A percentile compares a stretch with the other conserved stretches of the same genome.
Conservation (phyloP, 441 rosid genomes). For the Francoa sonchifolia region DNA sequence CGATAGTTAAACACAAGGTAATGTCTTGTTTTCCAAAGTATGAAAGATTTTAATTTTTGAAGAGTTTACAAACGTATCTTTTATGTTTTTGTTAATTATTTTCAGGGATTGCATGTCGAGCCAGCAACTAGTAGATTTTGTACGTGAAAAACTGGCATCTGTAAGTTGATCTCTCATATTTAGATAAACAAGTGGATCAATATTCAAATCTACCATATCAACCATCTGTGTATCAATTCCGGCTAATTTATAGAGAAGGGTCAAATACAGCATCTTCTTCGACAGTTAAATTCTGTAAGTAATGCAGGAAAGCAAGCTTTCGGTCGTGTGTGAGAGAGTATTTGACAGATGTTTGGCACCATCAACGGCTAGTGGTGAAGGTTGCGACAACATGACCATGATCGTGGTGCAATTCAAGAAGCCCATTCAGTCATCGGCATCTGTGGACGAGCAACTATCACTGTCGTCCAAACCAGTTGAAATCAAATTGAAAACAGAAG, state of each 20-base stretch:
- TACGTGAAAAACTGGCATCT: slow-evolving; percentile 52
- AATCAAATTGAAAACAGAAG: too few relatives aligned
- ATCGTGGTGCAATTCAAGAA: slow-evolving; percentile 43
- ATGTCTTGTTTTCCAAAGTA: too few relatives aligned
- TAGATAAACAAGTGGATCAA: neutral
- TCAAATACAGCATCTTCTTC: too few relatives aligned
- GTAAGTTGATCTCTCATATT: slow-evolving; percentile 22
- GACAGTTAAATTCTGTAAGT: too few relatives aligned
- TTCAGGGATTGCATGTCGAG: slow-evolving; percentile 98
- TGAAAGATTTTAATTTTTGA: too few relatives aligned
- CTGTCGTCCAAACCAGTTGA: slow-evolving; percentile 5
- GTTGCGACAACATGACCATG: slow-evolving; percentile 61
- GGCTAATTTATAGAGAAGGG: neutral
- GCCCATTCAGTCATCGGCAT: slow-evolving; percentile 11
- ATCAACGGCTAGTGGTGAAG: slow-evolving; percentile 45
- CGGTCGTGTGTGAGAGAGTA: slow-evolving; percentile 42
- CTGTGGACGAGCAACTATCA: slow-evolving; percentile 14
- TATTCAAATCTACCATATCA: neutral
- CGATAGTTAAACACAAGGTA: too few relatives aligned
- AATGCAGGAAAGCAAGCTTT: slow-evolving; percentile 37
- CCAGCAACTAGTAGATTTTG: slow-evolving; percentile 86
- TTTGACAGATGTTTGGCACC: slow-evolving; percentile 47
- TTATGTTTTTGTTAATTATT: slow-evolving; percentile 8
- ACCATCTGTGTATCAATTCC: neutral
- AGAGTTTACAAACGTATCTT: too few relatives aligned